Evolutionary conservation across 2,329 filamentous ascomycete genomes (phyloP), one percentile per base, ranked within the genome.

Genomic region (Apiospora marii): DNA sequence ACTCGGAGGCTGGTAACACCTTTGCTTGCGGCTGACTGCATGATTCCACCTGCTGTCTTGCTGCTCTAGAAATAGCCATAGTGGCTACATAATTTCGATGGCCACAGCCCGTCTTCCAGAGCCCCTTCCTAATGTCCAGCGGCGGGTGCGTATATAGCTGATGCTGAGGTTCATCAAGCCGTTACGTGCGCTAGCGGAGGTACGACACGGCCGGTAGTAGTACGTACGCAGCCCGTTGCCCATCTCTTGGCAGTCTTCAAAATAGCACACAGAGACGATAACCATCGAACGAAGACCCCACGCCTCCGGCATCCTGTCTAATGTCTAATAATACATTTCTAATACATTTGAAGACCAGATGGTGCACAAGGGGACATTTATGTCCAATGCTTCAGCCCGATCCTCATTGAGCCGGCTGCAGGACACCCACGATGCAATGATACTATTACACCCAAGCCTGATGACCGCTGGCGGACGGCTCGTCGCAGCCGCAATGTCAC

Each of bases 11-110:
- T 34, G 58, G 58, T n/a, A 64, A 37, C 34, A 64, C 34, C 58
- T 64, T 64, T 41, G 19, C n/a, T 64, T 64, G 58, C 58, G 58
- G 58, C 58, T 64, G 58, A 64, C 58, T 41, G 58, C 58, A 64
- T 64, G 34, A 64, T 64, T 64, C 22, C 58, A 30, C n/a, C 19
- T n/a, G 34, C 34, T 64, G 58, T 64, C 58, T 64, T 12, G 30
- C 34, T 64, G 58, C 58, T 64, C 58, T 64, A 64, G 34, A 64
- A 64, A 41, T 64, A 64, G 58, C 58, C 58, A 64, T 24, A 6
- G 58, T 64, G 58, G 58, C 58, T 41, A 41, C 8, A 64, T 19
- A 10, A 64, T 64, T 64, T 64, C 34, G 19, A 64, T 64, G 41
- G 58, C n/a, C 58, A 22, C 34, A 37, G 34, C 58, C 58, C 22